Evolutionary conservation across 495 filamentous ascomycete genomes (phyloP).

Genomic region (Penicillium malachiteum): DNA sequence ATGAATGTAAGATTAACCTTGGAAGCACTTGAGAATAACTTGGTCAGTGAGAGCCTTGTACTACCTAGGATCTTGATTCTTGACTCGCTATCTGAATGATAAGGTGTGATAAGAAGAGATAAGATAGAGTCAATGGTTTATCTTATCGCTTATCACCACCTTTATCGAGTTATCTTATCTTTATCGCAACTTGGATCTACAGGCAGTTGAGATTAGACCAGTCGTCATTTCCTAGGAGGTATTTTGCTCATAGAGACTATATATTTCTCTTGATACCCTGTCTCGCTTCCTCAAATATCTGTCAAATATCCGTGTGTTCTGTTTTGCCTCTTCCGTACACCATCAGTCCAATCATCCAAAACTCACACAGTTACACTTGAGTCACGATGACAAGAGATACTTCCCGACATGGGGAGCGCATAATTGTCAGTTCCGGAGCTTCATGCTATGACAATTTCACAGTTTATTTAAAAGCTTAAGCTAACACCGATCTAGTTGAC

Average conservation of each 20-base stretch:
- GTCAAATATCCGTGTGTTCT: background rate
- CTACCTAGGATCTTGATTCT: no score
- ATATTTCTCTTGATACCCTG: no score
- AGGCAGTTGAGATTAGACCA: no score
- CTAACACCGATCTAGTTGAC: constrained; percentile 49
- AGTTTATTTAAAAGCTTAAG: background rate
- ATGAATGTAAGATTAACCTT: no score
- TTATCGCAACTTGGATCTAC: no score
- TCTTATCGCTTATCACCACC: background rate
- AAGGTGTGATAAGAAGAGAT: no score
- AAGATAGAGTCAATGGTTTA: no score
- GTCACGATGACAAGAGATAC: constrained; percentile 1
- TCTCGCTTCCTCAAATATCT: no score
- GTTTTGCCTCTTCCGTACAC: background rate
- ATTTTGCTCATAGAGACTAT: background rate
- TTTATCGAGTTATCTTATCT: background rate
- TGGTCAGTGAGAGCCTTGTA: no score
- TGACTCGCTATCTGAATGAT: no score
- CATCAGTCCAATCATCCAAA: background rate
- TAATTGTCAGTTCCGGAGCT: background rate
- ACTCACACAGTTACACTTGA: background rate
- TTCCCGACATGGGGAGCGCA: constrained; percentile 3
- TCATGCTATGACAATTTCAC: background rate
- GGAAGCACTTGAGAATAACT: no score
- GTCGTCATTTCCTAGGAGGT: background rate